Percentiles rank a stretch among this genome's conserved stretches.
These are phyloP conservation scores for Clavispora carvajalis DNA, from an alignment of 805 yeast genomes.

Conservation along the genomic window DNA sequence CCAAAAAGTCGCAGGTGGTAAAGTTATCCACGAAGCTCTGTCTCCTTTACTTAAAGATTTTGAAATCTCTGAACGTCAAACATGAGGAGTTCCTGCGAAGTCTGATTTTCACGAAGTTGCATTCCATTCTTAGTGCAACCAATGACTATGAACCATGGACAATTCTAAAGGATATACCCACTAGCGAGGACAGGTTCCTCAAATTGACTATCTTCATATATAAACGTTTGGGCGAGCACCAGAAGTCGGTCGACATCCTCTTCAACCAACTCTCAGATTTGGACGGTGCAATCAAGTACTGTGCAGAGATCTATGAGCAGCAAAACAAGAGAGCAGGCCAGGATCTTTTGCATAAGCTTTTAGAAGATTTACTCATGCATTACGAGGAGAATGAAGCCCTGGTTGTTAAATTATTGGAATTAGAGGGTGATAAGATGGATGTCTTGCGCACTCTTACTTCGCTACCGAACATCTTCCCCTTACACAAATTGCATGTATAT, in stretches of 20 bases:
- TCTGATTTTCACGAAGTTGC: constrained; percentile 26
- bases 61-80: constrained; percentile 11
- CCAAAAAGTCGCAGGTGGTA: constrained; percentile 12
- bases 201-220: constrained; percentile 55
- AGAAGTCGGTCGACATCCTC: constrained; percentile 56
- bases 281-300: constrained; percentile 55
- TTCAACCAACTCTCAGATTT: constrained; percentile 54
- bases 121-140: constrained; percentile 26
- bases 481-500: constrained; percentile 39
- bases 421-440: constrained; percentile 47
- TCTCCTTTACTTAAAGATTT: constrained; percentile 25
- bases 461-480: constrained; percentile 48
- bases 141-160: constrained; percentile 34
- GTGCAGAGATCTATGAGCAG: constrained; percentile 41
- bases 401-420: constrained; percentile 36
- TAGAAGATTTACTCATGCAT: constrained; percentile 42
- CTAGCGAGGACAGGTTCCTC: constrained; percentile 27
- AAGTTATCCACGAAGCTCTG: constrained; percentile 33
- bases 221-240: constrained; percentile 54
- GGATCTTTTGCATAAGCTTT: constrained; percentile 42
- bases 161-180: constrained; percentile 28
- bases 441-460: constrained; percentile 39
- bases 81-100: constrained; percentile 10
- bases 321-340: constrained; percentile 36
- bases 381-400: constrained; percentile 29